These are phyloP conservation scores for Dipodascopsis uninucleata DNA, from an alignment of 805 yeast species.

Conservation along the genomic window DNA sequence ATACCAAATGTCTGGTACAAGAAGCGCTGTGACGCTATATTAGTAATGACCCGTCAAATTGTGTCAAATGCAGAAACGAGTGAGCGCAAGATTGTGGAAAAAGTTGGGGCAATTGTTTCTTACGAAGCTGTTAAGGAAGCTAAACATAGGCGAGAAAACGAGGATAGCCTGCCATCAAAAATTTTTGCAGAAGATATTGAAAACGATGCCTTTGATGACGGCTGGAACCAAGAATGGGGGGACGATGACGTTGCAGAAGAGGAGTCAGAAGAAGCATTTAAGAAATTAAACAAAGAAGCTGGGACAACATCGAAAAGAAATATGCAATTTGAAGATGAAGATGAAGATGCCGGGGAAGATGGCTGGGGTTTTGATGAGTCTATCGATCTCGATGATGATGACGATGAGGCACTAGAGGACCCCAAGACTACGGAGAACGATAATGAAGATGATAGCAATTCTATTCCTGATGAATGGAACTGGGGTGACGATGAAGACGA, in stretches of 20 bases:
- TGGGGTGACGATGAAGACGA: conserved; percentile 25
- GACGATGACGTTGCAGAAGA: conserved; percentile 25
- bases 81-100: conserved; percentile 24
- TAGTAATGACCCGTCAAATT: conserved; percentile 9
- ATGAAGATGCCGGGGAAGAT: conserved; percentile 11
- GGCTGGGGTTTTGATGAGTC: conserved; percentile 26
- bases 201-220: neutral
- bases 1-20: conserved; percentile 24
- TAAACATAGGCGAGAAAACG: neutral
- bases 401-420: neutral
- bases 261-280: conserved; percentile 23
- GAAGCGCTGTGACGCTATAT: conserved; percentile 21
- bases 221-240: neutral
- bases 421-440: no score
- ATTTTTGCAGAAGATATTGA: neutral
- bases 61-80: conserved; percentile 9
- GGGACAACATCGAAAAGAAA: neutral
- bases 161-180: neutral
- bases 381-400: conserved; percentile 15
- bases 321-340: neutral
- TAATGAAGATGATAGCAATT: neutral
- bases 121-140: conserved; percentile 11
- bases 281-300: conserved; percentile 11
- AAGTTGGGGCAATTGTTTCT: conserved; percentile 11
- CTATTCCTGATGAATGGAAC: conserved; percentile 26